A percentile compares a stretch with the other conserved stretches of the same genome.
These are phyloP conservation scores for Cryptococcus hybrid DNA, from an alignment of 1,284 basidiomycete species.

Conservation along the genomic window DNA sequence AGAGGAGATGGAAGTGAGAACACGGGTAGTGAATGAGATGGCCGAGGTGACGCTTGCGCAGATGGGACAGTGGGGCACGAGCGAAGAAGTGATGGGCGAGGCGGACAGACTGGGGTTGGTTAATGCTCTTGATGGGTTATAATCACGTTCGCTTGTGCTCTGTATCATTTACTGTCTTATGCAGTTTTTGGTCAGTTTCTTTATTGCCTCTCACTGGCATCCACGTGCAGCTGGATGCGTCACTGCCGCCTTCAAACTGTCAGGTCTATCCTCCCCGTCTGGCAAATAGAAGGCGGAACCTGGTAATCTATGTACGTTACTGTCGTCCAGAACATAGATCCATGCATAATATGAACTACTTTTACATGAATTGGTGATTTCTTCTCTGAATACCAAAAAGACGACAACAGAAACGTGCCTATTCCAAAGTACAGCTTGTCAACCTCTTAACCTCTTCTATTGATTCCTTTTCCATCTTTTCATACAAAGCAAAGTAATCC, in stretches of 20 bases:
- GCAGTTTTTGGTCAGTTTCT: background rate
- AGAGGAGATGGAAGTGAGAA: too few species aligned
- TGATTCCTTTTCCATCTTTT: slow-evolving; percentile 17
- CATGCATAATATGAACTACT: too few species aligned
- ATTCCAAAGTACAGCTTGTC: slow-evolving; percentile 1
- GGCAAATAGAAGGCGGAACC: too few species aligned
- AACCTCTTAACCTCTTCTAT: slow-evolving; percentile 6
- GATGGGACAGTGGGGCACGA: background rate
- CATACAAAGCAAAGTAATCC: slow-evolving; percentile 32
- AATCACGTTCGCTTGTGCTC: background rate
- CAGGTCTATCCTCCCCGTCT: too few species aligned
- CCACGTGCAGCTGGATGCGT: too few species aligned
- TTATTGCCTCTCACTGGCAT: background rate
- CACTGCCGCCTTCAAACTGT: too few species aligned
- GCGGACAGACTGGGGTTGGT: slow-evolving; percentile 15
- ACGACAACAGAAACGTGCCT: background rate
- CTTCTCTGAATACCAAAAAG: too few species aligned
- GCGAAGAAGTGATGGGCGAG: slow-evolving; percentile 3
- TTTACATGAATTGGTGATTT: too few species aligned
- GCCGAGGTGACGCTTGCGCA: background rate
- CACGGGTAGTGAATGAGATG: background rate
- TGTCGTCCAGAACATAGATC: too few species aligned
- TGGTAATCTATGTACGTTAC: too few species aligned
- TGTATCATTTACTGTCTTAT: background rate
- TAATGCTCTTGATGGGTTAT: slow-evolving; percentile 12